Evolutionary conservation across 2,329 filamentous ascomycete genomes (phyloP).

Genomic region (Cryphonectria carpinicola): DNA sequence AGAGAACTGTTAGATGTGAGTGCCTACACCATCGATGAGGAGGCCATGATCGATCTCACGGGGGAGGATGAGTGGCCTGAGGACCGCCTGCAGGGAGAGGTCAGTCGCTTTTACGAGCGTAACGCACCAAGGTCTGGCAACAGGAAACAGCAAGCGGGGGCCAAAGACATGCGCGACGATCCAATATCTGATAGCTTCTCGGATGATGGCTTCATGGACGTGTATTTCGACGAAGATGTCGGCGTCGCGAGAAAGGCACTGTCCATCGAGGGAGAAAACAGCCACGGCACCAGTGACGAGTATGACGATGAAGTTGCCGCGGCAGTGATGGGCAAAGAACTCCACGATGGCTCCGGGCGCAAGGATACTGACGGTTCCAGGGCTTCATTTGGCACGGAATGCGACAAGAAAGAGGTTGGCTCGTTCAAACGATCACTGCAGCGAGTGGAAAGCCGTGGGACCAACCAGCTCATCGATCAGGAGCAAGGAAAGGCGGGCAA

Average conservation of each 20-base stretch:
- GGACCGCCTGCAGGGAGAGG: background rate
- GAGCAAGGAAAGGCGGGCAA: background rate
- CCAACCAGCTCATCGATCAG: background rate
- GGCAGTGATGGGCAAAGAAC: background rate
- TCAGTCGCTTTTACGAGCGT: background rate
- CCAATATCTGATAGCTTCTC: background rate
- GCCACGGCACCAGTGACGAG: background rate
- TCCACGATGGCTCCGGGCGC: background rate
- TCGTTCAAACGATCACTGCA: background rate
- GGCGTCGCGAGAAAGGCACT: background rate
- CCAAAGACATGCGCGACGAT: background rate
- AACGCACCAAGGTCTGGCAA: background rate
- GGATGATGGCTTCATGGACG: conserved; percentile 2
- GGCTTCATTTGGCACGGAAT: background rate
- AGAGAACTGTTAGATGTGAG: background rate
- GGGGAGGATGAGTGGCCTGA: background rate
- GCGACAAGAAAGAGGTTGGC: background rate
- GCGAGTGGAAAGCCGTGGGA: background rate
- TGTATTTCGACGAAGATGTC: background rate
- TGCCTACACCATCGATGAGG: conserved; percentile 20
- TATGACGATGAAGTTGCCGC: background rate
- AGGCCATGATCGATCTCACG: conserved; percentile 26
- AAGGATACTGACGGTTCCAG: background rate
- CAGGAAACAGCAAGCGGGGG: background rate
- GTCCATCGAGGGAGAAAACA: background rate